Base-by-base conservation (phyloP, 768 basidiomycete species). In the Amanita pallidorosea region DNA sequence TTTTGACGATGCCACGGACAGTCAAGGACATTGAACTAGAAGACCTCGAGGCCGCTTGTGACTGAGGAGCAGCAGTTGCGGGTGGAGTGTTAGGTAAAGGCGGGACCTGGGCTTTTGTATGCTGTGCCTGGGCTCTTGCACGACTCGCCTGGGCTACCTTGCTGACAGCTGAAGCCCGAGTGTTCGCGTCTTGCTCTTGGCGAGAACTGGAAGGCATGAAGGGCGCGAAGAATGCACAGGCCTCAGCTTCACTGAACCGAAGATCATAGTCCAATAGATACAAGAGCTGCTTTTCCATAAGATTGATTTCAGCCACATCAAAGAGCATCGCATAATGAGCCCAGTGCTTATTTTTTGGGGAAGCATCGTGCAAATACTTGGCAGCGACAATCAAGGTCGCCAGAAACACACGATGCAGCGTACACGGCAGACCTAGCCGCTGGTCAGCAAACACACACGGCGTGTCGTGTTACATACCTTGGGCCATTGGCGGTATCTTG, bases 261-360 rank as follows among this genome's bases (percentile, higher is more conserved):
- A 99, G 80, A 65, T 97, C 85, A 64, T 88, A 94, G 69, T 95
- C 88, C 58, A 99, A 81, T 53, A 98, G 73, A 65, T 78, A 85
- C 49, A 99, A 81, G 25, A 99, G 79, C 68, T 99, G 92, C 69
- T 83, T 88, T 71, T 99, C 95, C 95, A 98, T 98, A 54, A 94
- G 75, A 67, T 94, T 96, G 65, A 97, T 82, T 70, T 90, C 88
- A 9, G 71, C 66, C 46, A 81, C 68, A 62, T 87, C 81, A 70
- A 90, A 94, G 56, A 88, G 60, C 38, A 72, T 70, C 15, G 83
- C 85, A 63, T 92, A 89, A 44, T 69, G 68, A 51, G 84, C 79
- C 95, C 95, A 99, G 71, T 96, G 88, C 64, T 77, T 76, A 71
- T 97, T 99, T 76, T 93, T 95, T 3, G 90, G 90, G 41, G 86